Base-by-base conservation (phyloP, 2,329 filamentous ascomycete species). In the Botryotinia narcissicola region DNA sequence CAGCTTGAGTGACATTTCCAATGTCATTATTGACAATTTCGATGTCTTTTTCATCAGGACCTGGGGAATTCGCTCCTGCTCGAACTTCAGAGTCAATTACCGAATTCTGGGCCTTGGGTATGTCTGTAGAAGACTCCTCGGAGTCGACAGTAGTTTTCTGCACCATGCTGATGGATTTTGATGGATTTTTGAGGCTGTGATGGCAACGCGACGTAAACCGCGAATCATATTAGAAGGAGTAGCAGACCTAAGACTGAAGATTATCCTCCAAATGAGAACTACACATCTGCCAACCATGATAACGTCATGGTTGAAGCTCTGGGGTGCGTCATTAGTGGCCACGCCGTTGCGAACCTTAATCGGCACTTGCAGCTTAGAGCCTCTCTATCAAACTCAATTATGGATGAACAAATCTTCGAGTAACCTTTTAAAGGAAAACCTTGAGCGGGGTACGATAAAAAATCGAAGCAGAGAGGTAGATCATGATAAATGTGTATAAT, bases 1-100 rank as follows among this genome's bases (percentile, higher is more conserved):
- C 78, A 32, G 71, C 63, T 69, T 73, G 71, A 22, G 35, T 73
- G 40, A 8, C 44, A 68, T 69, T 69, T 40, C 25, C 66, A 57
- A 25, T 48, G 14, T 68, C 16, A 54, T 68, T 14, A 57, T 25
- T 57, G 35, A 18, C 48, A 69, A 18, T 44, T 42, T 68, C 66
- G 10, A 57, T 10, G 3, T 68, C 35, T 57, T 57, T 42, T 32
- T 32, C 66, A 42, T 42, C 32, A 7, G 10, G n/a, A n/a, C 40
- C 66, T 57, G 51, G 14, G 6, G 51, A 61, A 46, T 20, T 61
- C 9, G 35, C 48, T 40, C 48, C 25, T 12, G n/a, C 18, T n/a
- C 9, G 35, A 42, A n/a, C 66, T 42, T 59, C n/a, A 3, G 37
- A 42, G 20, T 44, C 48, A 16, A 25, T 10, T 16, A 40, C n/a